Percentiles rank a stretch among this genome's conserved stretches.
Evolutionary conservation across 805 yeast genomes (phyloP).

Genomic region (Maudiozyma serrabonitensis): DNA sequence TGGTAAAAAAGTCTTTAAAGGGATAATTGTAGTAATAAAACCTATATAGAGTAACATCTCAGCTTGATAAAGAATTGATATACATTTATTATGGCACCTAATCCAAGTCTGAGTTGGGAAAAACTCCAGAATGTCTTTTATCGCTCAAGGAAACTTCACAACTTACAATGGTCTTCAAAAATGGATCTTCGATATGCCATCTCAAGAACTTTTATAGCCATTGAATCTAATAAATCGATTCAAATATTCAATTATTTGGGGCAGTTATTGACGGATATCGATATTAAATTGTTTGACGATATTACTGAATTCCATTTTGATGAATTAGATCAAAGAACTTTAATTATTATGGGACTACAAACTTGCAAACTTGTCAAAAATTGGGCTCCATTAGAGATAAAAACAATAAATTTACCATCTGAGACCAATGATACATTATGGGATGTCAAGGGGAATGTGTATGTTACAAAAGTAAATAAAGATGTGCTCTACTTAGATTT

Average conservation of each 20-base stretch:
- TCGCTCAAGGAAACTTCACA: conserved; percentile 34
- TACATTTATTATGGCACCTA: conserved; percentile 3
- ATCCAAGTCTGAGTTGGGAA: conserved; percentile 63
- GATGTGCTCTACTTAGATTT: conserved; percentile 12
- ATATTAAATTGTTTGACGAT: conserved; percentile 7
- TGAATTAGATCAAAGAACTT: conserved; percentile 5
- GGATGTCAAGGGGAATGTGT: conserved; percentile 20
- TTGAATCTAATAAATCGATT: conserved; percentile 24
- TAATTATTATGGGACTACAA: conserved; percentile 12
- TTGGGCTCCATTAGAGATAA: conserved; percentile 16
- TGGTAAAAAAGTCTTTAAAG: too few relatives aligned
- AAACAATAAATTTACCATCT: conserved; percentile 6
- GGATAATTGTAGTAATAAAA: too few relatives aligned
- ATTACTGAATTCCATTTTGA: conserved; percentile 16
- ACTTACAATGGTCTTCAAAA: conserved; percentile 14
- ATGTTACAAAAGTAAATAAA: conserved; percentile 15
- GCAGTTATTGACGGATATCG: conserved; percentile 6
- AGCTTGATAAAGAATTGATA: too few relatives aligned
- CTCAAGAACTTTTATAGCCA: conserved; percentile 34
- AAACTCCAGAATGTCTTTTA: conserved; percentile 63
- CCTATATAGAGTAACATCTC: too few relatives aligned
- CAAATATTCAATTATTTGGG: conserved; percentile 34
- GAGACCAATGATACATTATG: conserved; percentile 20
- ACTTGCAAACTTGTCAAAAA: conserved; percentile 10
- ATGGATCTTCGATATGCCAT: conserved; percentile 27